phyloP scores from a whole-genome alignment of 2,329 filamentous ascomycete species.

The Orbilia javanica region DNA sequence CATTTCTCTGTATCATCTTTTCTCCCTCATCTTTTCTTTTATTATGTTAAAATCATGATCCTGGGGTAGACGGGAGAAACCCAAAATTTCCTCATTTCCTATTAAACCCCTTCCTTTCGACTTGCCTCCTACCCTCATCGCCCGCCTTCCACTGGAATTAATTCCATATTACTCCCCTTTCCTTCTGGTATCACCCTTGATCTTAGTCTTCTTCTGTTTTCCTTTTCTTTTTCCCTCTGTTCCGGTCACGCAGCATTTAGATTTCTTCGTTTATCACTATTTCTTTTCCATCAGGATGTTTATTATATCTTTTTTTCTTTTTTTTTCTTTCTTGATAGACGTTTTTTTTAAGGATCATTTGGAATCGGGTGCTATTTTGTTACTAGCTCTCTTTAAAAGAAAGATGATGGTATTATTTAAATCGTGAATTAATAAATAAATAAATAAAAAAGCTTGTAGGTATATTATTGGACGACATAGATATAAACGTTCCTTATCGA shows the following conservation, averaged over 20 bases:
- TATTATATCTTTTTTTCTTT: not conserved
- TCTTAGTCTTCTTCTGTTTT: not conserved
- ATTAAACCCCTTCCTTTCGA: conserved; percentile 5
- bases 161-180: not conserved
- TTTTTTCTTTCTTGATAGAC: too few species aligned
- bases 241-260: not conserved
- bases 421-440: too few species aligned
- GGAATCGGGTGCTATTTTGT: too few species aligned
- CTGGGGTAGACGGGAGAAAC: not conserved
- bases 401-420: too few species aligned
- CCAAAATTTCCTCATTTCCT: not conserved
- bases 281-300: not conserved
- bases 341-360: too few species aligned
- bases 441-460: too few species aligned
- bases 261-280: not conserved
- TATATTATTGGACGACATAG: too few species aligned
- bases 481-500: too few species aligned
- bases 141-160: not conserved
- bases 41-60: not conserved
- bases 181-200: not conserved
- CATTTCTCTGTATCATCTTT: conserved; percentile 36
- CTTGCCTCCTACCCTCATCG: not conserved
- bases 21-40: not conserved
- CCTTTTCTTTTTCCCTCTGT: not conserved
- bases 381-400: too few species aligned